Evolutionary conservation across 352 stramenopile genomes (phyloP).

Genomic region (Phytophthora sp.): DNA sequence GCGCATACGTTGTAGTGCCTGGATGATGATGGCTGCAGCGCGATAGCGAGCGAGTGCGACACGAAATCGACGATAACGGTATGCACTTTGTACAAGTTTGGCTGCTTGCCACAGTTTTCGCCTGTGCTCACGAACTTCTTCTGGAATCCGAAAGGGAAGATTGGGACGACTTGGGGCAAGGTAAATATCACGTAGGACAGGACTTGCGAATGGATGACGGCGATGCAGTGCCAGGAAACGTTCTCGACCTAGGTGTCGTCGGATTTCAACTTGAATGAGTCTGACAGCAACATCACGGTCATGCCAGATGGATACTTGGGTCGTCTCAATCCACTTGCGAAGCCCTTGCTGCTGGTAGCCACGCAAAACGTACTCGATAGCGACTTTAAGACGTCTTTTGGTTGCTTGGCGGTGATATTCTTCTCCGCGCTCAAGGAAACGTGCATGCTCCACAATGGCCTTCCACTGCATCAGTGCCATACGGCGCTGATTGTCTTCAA

Average conservation of each 20-base stretch:
- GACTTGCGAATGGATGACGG: slow-evolving; percentile 44
- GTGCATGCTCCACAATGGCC: slow-evolving; percentile 66
- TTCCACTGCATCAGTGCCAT: slow-evolving; percentile 85
- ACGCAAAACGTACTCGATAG: slow-evolving; percentile 74
- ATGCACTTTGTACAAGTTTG: slow-evolving; percentile 59
- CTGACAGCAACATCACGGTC: slow-evolving; percentile 55
- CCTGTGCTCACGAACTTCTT: slow-evolving; percentile 57
- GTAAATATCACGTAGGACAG: slow-evolving; percentile 60
- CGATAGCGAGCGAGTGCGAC: slow-evolving; percentile 58
- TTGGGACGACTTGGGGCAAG: slow-evolving; percentile 42
- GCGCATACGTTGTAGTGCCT: slow-evolving; percentile 63
- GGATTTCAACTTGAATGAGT: slow-evolving; percentile 60
- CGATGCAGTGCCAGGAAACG: slow-evolving; percentile 55
- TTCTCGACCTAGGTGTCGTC: slow-evolving; percentile 42
- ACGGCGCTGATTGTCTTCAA: slow-evolving; percentile 78
- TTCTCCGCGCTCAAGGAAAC: slow-evolving; percentile 57
- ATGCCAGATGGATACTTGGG: slow-evolving; percentile 63
- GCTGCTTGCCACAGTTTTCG: slow-evolving; percentile 66
- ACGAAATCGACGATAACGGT: slow-evolving; percentile 61
- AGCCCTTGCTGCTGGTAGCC: slow-evolving; percentile 69
- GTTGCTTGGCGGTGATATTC: slow-evolving; percentile 68
- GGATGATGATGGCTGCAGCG: slow-evolving; percentile 59
- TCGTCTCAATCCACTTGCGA: slow-evolving; percentile 57
- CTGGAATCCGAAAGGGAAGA: slow-evolving; percentile 54
- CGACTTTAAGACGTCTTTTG: slow-evolving; percentile 62